These are phyloP conservation scores for Aspergillus fructus DNA, from an alignment of 2,329 filamentous ascomycete genomes.

Conservation along the genomic window DNA sequence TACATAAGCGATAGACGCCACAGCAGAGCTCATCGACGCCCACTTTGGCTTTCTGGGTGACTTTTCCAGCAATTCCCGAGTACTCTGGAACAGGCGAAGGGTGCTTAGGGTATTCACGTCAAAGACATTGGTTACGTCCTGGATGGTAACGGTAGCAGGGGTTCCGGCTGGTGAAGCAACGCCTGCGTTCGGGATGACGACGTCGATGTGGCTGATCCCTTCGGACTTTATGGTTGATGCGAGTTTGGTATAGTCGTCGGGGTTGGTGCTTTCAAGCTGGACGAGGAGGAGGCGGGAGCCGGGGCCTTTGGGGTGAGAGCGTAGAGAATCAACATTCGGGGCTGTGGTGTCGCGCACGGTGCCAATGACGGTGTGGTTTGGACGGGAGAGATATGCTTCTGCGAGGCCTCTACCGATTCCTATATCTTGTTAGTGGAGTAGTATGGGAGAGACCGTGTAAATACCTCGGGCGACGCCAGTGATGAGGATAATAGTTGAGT, in stretches of 20 bases:
- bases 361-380: conserved; percentile 7
- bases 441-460: background rate
- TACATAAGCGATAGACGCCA: background rate
- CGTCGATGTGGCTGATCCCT: background rate
- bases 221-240: background rate
- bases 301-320: background rate
- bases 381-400: background rate
- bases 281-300: background rate
- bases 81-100: background rate
- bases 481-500: background rate
- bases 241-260: background rate
- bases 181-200: background rate
- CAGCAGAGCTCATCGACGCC: background rate
- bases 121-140: background rate
- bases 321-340: background rate
- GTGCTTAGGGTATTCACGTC: background rate
- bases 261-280: background rate
- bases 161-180: background rate
- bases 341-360: background rate
- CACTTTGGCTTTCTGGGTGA: background rate
- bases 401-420: conserved; percentile 2
- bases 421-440: background rate
- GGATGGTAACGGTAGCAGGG: background rate
- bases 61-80: background rate
- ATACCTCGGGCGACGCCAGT: conserved; percentile 6